A percentile compares a stretch with the other conserved stretches of the same genome.
Conservation (phyloP, 805 yeast species). For the Metschnikowia corniflorae region DNA sequence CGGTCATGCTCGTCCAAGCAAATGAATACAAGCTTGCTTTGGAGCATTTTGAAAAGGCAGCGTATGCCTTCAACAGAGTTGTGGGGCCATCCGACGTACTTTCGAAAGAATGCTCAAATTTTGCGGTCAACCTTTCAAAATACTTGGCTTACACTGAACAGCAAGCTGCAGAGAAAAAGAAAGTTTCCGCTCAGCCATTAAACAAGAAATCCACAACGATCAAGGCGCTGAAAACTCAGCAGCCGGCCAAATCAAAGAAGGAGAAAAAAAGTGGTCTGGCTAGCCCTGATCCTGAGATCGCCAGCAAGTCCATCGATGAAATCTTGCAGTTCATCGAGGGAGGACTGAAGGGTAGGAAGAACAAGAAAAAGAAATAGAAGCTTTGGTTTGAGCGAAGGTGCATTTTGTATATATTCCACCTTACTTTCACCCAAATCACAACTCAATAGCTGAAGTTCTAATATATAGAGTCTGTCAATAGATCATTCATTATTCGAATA, state of each 20-base stretch:
- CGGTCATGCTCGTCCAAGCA: conserved; percentile 47
- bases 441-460: not conserved
- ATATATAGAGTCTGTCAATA: not conserved
- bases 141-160: conserved; percentile 45
- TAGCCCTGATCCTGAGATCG: conserved; percentile 50
- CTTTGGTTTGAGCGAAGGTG: conserved; percentile 2
- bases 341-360: conserved; percentile 21
- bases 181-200: conserved; percentile 17
- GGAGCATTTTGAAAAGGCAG: conserved; percentile 53
- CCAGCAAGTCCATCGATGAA: conserved; percentile 67
- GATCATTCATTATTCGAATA: not conserved
- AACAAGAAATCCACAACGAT: conserved; percentile 19
- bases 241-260: conserved; percentile 20
- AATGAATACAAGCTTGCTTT: conserved; percentile 55
- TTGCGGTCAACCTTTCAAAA: conserved; percentile 55
- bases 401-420: conserved; percentile 9
- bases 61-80: conserved; percentile 49
- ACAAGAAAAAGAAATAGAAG: conserved; percentile 14
- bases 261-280: conserved; percentile 13
- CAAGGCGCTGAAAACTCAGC: conserved; percentile 10
- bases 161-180: conserved; percentile 32
- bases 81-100: conserved; percentile 67
- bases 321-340: conserved; percentile 72
- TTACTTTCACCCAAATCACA: too few relatives aligned
- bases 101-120: conserved; percentile 64